Evolutionary conservation across 805 yeast genomes (phyloP).

Genomic region (Saturnispora sekii): DNA sequence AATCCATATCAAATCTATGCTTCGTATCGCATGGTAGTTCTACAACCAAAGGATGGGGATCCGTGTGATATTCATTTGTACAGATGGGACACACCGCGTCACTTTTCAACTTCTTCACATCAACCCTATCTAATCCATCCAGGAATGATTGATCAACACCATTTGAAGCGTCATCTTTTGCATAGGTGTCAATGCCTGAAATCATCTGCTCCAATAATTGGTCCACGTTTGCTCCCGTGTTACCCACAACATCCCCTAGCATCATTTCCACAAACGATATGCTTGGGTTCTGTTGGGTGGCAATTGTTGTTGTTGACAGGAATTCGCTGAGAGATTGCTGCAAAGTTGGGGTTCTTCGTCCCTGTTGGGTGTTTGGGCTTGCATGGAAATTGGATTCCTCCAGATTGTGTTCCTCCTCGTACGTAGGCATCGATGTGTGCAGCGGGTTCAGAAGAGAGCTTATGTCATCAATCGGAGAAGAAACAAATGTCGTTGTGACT

Average conservation of each 20-base stretch:
- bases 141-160: conserved; percentile 65
- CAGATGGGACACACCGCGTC: conserved; percentile 80
- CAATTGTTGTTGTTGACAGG: conserved; percentile 4
- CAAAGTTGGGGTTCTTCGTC: conserved; percentile 8
- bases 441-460: too few species aligned
- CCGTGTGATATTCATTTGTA: conserved; percentile 59
- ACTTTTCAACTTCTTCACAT: conserved; percentile 29
- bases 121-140: conserved; percentile 68
- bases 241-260: conserved; percentile 4
- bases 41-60: conserved; percentile 72
- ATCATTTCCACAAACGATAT: background rate
- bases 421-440: conserved; percentile 11
- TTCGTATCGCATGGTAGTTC: conserved; percentile 54
- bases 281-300: background rate
- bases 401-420: conserved; percentile 18
- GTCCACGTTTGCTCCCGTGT: conserved; percentile 3
- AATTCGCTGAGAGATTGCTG: conserved; percentile 12
- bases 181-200: background rate
- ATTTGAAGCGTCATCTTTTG: background rate
- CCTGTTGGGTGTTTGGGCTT: background rate
- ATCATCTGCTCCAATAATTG: background rate
- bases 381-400: background rate
- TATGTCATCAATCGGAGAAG: background rate
- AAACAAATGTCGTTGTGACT: background rate
- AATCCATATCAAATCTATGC: conserved; percentile 81